phyloP scores from a whole-genome alignment of 345 rosid genomes.

The Acer saccharum region DNA sequence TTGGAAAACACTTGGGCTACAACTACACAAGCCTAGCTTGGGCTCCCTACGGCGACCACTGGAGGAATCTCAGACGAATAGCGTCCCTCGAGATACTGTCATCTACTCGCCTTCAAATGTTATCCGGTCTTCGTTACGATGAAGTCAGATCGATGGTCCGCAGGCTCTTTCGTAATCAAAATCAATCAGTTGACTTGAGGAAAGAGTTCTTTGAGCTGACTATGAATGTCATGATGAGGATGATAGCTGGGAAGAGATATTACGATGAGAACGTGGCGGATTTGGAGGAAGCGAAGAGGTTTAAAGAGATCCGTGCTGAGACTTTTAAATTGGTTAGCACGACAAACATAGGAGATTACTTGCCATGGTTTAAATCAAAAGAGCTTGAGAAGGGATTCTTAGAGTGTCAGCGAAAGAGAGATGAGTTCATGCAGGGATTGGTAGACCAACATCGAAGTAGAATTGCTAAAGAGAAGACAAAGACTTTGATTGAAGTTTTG shows the following conservation, averaged over 20 bases:
- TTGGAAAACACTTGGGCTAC: slow-evolving; percentile 36
- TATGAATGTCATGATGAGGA: slow-evolving; percentile 49
- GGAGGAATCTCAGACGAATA: slow-evolving; percentile 44
- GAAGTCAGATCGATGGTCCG: slow-evolving; percentile 27
- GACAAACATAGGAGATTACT: slow-evolving; percentile 44
- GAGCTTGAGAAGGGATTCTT: slow-evolving; percentile 33
- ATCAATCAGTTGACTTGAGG: slow-evolving; percentile 29
- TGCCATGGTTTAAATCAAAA: slow-evolving; percentile 49
- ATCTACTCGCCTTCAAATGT: slow-evolving; percentile 29
- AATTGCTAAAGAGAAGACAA: slow-evolving; percentile 24
- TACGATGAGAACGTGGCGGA: slow-evolving; percentile 36
- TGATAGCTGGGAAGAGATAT: slow-evolving; percentile 47
- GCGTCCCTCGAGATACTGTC: slow-evolving; percentile 39
- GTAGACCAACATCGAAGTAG: slow-evolving; percentile 47
- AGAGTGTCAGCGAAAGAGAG: slow-evolving; percentile 33
- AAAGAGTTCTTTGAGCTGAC: slow-evolving; percentile 39
- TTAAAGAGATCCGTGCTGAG: slow-evolving; percentile 40
- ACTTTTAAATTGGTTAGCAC: slow-evolving; percentile 31
- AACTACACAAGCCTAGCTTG: slow-evolving; percentile 36
- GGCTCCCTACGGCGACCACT: slow-evolving; percentile 41
- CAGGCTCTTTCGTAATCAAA: neutral
- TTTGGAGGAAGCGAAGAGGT: slow-evolving; percentile 39
- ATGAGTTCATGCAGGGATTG: slow-evolving; percentile 47
- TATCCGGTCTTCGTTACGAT: slow-evolving; percentile 21
- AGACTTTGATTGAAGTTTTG: slow-evolving; percentile 56